Base-by-base conservation (phyloP, 169 alveolate species). In the Eimeria tenella region DNA sequence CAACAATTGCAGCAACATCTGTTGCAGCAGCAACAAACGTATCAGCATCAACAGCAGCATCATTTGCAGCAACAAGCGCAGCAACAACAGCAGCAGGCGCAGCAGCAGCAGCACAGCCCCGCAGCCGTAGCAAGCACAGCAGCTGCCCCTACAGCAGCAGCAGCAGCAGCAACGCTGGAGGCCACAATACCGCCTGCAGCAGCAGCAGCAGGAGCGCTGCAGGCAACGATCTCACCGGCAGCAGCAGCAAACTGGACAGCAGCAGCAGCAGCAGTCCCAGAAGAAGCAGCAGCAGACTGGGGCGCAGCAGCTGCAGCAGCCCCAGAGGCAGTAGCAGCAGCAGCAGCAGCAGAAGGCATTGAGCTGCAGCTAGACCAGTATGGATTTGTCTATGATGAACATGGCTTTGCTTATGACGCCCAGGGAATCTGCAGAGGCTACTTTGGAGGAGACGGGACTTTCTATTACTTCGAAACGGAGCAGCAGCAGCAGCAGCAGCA, bases 391-490 rank as follows among this genome's bases (percentile, higher is more conserved):
- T 88, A 31, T 25, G 93, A 88, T 63, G 75, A 52, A 63, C 86
- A 88, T 4, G 93, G 93, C 15, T 88, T 52, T 25, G 93, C 84
- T 13, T 88, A 88, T 65, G 93, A 88, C 62, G 68, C 50, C 52
- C 93, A 71, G 58, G 93, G 93, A 2, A 58, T 65, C 31, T 63
- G 77, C 58, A 50, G 87, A 13, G 93, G 87, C 5, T 88, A 88
- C 63, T 15, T 88, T 25, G 93, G 60, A 3, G 86, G 31, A 4
- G 74, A 21, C 31, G 93, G 93, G 17, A 53, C 86, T 9, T 88
- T 88, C 42, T 79, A 70, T 17, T 74, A 74, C 60, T 74, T 42
- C 50, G 84, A 74, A 13, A 74, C 84, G 13, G 31, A 74, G 68
- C 21, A 9, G 60, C 60, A 25, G 60, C 31, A 74, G 25, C 5